A percentile compares a stretch with the other conserved stretches of the same genome.
Evolutionary conservation across 345 rosid genomes (phyloP).

Genomic region (Conringia planisiliqua): DNA sequence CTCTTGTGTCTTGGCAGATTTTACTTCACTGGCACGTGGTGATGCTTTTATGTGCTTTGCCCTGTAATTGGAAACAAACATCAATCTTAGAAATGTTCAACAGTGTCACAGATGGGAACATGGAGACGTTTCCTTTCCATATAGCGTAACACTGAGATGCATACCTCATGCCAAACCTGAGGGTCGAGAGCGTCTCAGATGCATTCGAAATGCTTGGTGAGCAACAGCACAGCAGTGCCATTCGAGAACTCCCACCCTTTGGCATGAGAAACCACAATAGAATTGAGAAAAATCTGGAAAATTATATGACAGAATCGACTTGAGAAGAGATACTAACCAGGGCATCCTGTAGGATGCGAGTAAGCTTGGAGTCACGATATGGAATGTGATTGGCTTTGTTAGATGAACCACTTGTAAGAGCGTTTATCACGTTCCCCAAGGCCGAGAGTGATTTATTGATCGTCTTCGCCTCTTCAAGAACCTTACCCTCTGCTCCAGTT

Average conservation of each 20-base stretch:
- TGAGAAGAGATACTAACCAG: slow-evolving; percentile 48
- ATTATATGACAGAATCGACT: neutral
- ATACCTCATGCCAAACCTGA: slow-evolving; percentile 89
- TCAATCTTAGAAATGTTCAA: neutral
- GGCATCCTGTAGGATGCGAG: slow-evolving; percentile 83
- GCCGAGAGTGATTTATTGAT: slow-evolving; percentile 92
- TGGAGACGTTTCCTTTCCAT: neutral
- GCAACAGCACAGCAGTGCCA: slow-evolving; percentile 87
- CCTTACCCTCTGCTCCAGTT: slow-evolving; percentile 93
- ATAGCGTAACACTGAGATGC: slow-evolving; percentile 4
- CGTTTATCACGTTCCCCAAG: slow-evolving; percentile 81
- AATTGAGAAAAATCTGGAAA: slow-evolving; percentile 3
- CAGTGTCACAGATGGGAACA: neutral
- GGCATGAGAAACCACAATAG: slow-evolving; percentile 13
- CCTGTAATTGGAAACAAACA: slow-evolving; percentile 39
- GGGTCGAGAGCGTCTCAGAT: slow-evolving; percentile 78
- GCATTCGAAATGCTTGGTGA: slow-evolving; percentile 83
- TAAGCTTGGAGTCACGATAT: slow-evolving; percentile 91
- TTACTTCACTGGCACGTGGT: slow-evolving; percentile 47
- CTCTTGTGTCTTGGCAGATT: slow-evolving; percentile 35
- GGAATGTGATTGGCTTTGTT: slow-evolving; percentile 71
- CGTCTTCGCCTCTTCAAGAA: slow-evolving; percentile 91
- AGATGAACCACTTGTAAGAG: slow-evolving; percentile 66
- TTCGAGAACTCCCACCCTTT: slow-evolving; percentile 83
- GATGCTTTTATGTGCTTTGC: slow-evolving; percentile 84